Base-by-base conservation (phyloP, 140 eudicot species). In the Erigeron philadelphicus region DNA sequence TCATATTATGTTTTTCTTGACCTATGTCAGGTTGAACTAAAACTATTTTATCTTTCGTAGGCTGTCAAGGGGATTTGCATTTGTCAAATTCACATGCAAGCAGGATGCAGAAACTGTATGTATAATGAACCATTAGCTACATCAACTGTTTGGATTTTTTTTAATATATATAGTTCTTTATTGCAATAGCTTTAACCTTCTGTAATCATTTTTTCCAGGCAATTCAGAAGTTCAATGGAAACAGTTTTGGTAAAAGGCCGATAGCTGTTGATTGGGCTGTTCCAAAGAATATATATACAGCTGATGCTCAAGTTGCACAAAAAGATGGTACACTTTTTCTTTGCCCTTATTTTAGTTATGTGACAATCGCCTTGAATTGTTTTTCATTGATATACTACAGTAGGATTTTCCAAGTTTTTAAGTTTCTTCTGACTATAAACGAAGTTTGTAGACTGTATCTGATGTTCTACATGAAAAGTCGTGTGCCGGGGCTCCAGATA, bases 241-340 rank as follows among this genome's bases (percentile, higher is more conserved):
- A 87, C 70, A 61, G 18, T n/a, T 70, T 93, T 43, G 86, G 90
- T 67, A 87, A 76, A 72, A 77, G 98, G 73, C 86, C 90, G 56
- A 83, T 93, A 74, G 98, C 98, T 75, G 94, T 93, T 70, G 98
- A 93, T 79, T 93, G 98, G 98, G 96, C 96, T 75, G 83, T 93
- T 57, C 81, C 96, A 2, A 93, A 93, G 75, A 85, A 87, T 42
- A 64, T 86, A 23, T 89, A 93, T 78, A 76, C 93, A 17, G 76
- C 86, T 64, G 86, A 95, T 43, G 50, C 84, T 75, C 76, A 72
- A 44, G 76, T 40, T 23, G 68, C 74, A 40, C 52, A 63, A 65
- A 75, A 77, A 68, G 90, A 86, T 70, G 96, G 96, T 93, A 80
- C 58, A 25, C 42, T 72, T 73, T 16, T 68, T 54, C 46, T 57